Evolutionary conservation across 2,329 filamentous ascomycete genomes (phyloP).

Genomic region (Geosmithia morbida): DNA sequence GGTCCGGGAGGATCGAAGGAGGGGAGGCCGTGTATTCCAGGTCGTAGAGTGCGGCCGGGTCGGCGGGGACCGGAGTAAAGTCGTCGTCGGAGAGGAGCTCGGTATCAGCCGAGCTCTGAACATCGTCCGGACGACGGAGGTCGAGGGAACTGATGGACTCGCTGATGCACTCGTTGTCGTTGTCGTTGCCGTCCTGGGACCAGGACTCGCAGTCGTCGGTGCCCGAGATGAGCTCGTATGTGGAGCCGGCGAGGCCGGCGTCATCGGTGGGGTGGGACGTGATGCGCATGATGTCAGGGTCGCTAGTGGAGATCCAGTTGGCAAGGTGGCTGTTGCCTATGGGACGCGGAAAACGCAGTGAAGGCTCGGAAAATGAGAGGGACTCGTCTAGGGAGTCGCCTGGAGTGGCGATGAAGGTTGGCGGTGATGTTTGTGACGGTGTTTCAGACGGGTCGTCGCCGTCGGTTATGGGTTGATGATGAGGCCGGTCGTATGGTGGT

Average conservation of each 20-base stretch:
- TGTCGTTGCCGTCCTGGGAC: constrained; percentile 18
- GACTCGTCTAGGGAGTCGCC: not conserved
- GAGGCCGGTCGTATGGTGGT: not conserved
- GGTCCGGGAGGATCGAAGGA: not conserved
- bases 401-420: not conserved
- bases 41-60: not conserved
- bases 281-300: constrained; percentile 40
- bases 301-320: constrained; percentile 44
- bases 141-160: constrained; percentile 37
- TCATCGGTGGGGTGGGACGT: constrained; percentile 20
- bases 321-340: constrained; percentile 40
- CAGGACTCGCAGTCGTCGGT: constrained; percentile 7
- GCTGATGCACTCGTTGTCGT: constrained; percentile 31
- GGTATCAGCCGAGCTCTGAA: constrained; percentile 34
- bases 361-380: constrained; percentile 25
- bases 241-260: constrained; percentile 38
- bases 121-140: constrained; percentile 32
- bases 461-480: not conserved
- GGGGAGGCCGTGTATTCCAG: not conserved
- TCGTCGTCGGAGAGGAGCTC: constrained; percentile 24
- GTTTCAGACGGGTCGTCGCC: constrained; percentile 1
- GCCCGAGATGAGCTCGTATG: constrained; percentile 40
- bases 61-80: not conserved
- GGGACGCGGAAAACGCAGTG: constrained; percentile 40
- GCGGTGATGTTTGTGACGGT: not conserved